Conservation (phyloP, 2,329 filamentous ascomycete genomes). For the Botryotinia convoluta region DNA sequence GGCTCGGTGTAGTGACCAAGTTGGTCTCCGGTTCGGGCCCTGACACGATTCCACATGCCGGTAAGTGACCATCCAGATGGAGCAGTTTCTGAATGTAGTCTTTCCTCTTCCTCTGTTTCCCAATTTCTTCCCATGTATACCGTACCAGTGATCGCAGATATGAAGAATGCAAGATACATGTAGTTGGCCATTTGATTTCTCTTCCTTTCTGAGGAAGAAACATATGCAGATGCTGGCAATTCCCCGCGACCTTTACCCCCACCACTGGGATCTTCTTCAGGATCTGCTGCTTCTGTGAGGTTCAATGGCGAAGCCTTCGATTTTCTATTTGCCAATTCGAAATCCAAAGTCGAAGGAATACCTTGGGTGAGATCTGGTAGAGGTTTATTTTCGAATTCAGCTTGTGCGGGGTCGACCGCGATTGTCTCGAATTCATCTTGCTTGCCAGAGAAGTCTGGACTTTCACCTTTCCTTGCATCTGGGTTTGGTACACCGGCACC, state of each 20-base stretch:
- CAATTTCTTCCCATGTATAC: conserved; percentile 85
- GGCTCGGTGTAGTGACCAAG: conserved; percentile 95
- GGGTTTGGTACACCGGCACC: conserved; percentile 26
- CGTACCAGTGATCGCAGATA: conserved; percentile 49
- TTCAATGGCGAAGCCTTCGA: conserved; percentile 42
- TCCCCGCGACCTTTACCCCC: conserved; percentile 59
- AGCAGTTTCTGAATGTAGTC: conserved; percentile 61
- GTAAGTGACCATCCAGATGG: conserved; percentile 75
- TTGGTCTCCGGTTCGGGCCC: conserved; percentile 70
- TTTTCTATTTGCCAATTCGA: conserved; percentile 59
- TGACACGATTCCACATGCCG: conserved; percentile 78
- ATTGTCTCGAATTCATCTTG: conserved; percentile 39
- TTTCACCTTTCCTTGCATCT: conserved; percentile 22
- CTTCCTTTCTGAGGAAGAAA: conserved; percentile 85
- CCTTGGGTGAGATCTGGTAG: conserved; percentile 91
- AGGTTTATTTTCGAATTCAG: conserved; percentile 57
- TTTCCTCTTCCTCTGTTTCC: conserved; percentile 71
- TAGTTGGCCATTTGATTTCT: conserved; percentile 74
- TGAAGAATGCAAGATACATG: conserved; percentile 61
- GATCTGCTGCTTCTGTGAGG: conserved; percentile 46
- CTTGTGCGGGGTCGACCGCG: conserved; percentile 42
- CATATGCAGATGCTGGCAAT: conserved; percentile 75
- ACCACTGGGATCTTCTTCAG: conserved; percentile 44
- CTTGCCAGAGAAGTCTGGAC: conserved; percentile 28
- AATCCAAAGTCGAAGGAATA: conserved; percentile 85